phyloP scores from a whole-genome alignment of 768 basidiomycete species.

The Lentinula edodes region DNA sequence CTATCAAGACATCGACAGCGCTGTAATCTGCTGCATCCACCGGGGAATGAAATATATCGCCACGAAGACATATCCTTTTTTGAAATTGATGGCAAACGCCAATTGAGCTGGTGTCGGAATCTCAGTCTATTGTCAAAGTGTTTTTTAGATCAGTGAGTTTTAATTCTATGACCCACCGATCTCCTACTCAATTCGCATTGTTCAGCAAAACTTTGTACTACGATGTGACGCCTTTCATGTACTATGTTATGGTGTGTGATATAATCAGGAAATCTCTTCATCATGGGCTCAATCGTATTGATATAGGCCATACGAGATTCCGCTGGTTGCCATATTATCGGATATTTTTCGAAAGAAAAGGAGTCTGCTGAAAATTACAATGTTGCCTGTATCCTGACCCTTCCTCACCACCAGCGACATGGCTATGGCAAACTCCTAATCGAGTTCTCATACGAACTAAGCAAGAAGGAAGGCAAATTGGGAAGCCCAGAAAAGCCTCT shows the following conservation, averaged over 20 bases:
- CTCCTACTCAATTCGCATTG: slow-evolving; percentile 2
- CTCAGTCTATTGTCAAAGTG: slow-evolving; percentile 95
- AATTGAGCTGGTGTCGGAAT: slow-evolving; percentile 95
- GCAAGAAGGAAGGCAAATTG: slow-evolving; percentile 92
- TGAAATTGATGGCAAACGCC: slow-evolving; percentile 96
- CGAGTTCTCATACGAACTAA: slow-evolving; percentile 97
- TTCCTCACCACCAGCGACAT: slow-evolving; percentile 95
- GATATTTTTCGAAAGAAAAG: slow-evolving; percentile 99
- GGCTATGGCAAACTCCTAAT: slow-evolving; percentile 95
- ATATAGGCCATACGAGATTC: slow-evolving; percentile 80
- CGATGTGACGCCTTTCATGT: slow-evolving; percentile 99
- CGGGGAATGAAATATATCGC: slow-evolving; percentile 99
- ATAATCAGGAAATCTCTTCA: slow-evolving; percentile 1
- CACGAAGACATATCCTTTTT: slow-evolving; percentile 96
- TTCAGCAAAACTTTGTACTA: slow-evolving; percentile 95
- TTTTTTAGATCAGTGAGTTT: slow-evolving; percentile 92
- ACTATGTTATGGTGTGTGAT: slow-evolving; percentile 89
- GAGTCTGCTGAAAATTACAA: slow-evolving; percentile 98
- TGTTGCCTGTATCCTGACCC: slow-evolving; percentile 96
- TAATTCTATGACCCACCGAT: slow-evolving; percentile 7
- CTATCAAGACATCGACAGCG: slow-evolving; percentile 86
- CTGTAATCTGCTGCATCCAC: slow-evolving; percentile 89
- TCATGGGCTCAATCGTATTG: slow-evolving; percentile 1
- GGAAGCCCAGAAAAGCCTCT: slow-evolving; percentile 98
- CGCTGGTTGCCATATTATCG: slow-evolving; percentile 88